Evolutionary conservation across 1,139 yeast species (phyloP).

Genomic region (Taphrina wiesneri): DNA sequence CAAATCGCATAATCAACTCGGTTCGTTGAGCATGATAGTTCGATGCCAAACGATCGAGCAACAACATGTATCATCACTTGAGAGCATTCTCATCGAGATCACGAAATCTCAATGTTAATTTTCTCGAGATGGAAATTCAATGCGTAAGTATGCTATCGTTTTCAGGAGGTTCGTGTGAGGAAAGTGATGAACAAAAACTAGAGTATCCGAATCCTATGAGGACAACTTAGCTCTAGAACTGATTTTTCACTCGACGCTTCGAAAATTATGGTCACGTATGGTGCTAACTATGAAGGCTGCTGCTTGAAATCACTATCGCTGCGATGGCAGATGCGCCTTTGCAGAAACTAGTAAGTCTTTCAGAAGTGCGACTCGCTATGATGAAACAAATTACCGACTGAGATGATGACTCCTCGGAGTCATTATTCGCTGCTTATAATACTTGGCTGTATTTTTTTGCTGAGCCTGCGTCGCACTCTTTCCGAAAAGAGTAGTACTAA

Average conservation of each 20-base stretch:
- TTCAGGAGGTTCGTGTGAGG: neutral
- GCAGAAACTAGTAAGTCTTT: no score
- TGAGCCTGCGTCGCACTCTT: constrained; percentile 14
- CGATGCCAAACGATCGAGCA: no score
- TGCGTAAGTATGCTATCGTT: neutral
- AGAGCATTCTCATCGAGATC: no score
- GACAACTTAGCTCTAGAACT: constrained; percentile 35
- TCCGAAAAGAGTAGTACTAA: neutral
- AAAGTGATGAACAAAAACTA: constrained; percentile 27
- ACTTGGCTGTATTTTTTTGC: constrained; percentile 34
- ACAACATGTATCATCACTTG: no score
- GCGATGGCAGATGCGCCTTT: no score
- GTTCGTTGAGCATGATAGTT: no score
- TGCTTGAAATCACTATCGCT: neutral
- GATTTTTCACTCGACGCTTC: constrained; percentile 4
- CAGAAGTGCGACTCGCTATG: constrained; percentile 14
- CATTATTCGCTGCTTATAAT: constrained; percentile 26
- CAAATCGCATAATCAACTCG: no score
- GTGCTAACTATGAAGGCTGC: neutral
- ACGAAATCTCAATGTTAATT: no score
- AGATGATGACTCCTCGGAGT: constrained; percentile 5
- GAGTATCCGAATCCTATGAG: constrained; percentile 31
- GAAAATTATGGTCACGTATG: neutral
- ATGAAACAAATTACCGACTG: constrained; percentile 35
- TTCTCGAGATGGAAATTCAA: no score